These are phyloP conservation scores for Calonectria leucothoes DNA, from an alignment of 2,329 filamentous ascomycete genomes.

Conservation along the genomic window DNA sequence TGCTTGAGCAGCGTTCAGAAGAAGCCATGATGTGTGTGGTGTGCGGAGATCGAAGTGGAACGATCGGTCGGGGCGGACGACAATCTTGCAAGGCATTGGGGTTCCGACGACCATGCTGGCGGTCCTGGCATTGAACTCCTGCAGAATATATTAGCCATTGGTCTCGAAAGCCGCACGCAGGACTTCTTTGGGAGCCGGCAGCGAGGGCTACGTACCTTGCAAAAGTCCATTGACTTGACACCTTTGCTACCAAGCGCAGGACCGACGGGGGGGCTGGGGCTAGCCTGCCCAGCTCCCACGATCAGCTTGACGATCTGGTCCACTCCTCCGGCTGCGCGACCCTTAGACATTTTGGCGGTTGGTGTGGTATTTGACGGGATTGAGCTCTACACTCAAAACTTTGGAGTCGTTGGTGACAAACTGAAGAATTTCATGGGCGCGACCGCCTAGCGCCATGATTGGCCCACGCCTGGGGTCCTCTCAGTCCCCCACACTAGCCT, in stretches of 20 bases:
- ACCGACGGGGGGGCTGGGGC: slow-evolving; percentile 94
- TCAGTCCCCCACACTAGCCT: slow-evolving; percentile 28
- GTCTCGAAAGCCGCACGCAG: background rate
- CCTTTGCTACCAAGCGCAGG: slow-evolving; percentile 96
- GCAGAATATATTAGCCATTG: slow-evolving; percentile 30
- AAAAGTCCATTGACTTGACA: slow-evolving; percentile 99
- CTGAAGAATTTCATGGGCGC: slow-evolving; percentile 43
- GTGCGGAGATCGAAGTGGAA: slow-evolving; percentile 96
- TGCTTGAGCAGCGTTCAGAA: slow-evolving; percentile 85
- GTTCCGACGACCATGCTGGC: slow-evolving; percentile 84
- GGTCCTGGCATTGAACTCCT: slow-evolving; percentile 98
- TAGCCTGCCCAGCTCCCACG: slow-evolving; percentile 94
- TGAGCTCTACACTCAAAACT: slow-evolving; percentile 17
- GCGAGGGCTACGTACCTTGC: slow-evolving; percentile 76
- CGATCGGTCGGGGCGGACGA: slow-evolving; percentile 90
- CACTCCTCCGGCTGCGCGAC: slow-evolving; percentile 52
- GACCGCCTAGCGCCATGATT: slow-evolving; percentile 34
- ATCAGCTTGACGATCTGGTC: slow-evolving; percentile 96
- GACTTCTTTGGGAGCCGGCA: background rate
- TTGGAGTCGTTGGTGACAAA: slow-evolving; percentile 26
- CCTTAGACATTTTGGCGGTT: slow-evolving; percentile 63
- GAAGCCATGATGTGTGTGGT: slow-evolving; percentile 90
- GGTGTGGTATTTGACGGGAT: slow-evolving; percentile 24
- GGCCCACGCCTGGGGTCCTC: slow-evolving; percentile 24
- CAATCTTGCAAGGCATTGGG: slow-evolving; percentile 90